Percentiles rank a stretch among this genome's conserved stretches.
Evolutionary conservation across 1,284 basidiomycete species (phyloP).

Genomic region (Tilletiopsis washingtonensis): DNA sequence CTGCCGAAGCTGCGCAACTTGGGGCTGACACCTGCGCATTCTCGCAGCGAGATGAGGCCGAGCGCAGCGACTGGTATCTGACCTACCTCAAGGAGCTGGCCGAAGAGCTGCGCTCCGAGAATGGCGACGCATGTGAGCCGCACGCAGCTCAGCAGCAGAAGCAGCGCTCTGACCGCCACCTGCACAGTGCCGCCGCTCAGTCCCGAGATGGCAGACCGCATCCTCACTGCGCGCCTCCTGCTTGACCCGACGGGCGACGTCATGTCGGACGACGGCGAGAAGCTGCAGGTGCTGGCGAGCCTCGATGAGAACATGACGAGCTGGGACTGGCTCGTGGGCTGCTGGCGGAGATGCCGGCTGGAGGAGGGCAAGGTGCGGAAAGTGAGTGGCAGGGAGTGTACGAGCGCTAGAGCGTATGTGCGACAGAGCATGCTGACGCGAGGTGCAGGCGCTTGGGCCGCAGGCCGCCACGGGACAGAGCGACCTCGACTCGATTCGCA

Average conservation of each 20-base stretch:
- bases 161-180: neutral
- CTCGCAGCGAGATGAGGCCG: too few relatives aligned
- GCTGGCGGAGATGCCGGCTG: constrained; percentile 62
- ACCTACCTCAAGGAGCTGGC: constrained; percentile 76
- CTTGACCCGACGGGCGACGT: constrained; percentile 62
- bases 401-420: too few relatives aligned
- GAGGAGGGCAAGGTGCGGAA: constrained; percentile 19
- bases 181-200: constrained; percentile 9
- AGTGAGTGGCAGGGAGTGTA: constrained; percentile 4
- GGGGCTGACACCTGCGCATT: too few relatives aligned
- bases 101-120: constrained; percentile 64
- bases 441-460: neutral
- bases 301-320: constrained; percentile 70
- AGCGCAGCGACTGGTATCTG: constrained; percentile 61
- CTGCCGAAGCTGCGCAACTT: too few relatives aligned
- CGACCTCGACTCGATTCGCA: constrained; percentile 19
- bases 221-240: constrained; percentile 80
- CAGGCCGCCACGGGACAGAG: neutral
- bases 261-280: constrained; percentile 78
- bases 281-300: constrained; percentile 66
- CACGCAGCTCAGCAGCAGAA: neutral
- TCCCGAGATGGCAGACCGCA: constrained; percentile 58
- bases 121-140: constrained; percentile 52
- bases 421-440: too few relatives aligned
- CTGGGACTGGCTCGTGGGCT: constrained; percentile 82